Conservation (phyloP, 805 yeast species). For the Starmera caribaea region DNA sequence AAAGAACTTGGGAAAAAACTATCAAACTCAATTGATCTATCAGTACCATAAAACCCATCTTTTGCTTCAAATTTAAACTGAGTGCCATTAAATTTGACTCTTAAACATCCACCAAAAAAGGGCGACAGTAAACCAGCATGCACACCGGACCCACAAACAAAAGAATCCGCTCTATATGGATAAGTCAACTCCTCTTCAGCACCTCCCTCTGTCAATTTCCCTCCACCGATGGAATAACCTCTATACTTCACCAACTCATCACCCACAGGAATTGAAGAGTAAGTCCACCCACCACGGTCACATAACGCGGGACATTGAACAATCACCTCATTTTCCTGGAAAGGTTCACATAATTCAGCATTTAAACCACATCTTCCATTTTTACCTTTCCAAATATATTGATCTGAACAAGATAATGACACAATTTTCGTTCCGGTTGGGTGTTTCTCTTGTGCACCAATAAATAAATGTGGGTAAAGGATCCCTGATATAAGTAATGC, state of each 20-base stretch:
- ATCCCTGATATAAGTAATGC: constrained; percentile 26
- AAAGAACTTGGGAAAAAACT: constrained; percentile 72
- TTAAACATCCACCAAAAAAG: constrained; percentile 69
- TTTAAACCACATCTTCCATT: constrained; percentile 68
- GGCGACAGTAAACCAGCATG: constrained; percentile 79
- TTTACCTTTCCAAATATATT: constrained; percentile 62
- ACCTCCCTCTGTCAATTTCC: constrained; percentile 20
- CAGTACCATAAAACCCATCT: constrained; percentile 43
- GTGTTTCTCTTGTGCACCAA: constrained; percentile 26
- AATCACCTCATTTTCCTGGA: constrained; percentile 33
- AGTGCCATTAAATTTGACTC: constrained; percentile 46
- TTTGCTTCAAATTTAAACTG: constrained; percentile 37
- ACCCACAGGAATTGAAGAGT: constrained; percentile 69
- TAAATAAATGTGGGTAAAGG: constrained; percentile 35
- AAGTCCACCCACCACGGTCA: constrained; percentile 67
- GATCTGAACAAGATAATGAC: constrained; percentile 39
- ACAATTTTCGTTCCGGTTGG: constrained; percentile 23
- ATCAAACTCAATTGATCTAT: constrained; percentile 43
- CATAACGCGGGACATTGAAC: constrained; percentile 87
- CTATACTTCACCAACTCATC: constrained; percentile 54
- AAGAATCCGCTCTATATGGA: constrained; percentile 85
- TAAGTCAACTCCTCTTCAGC: constrained; percentile 26
- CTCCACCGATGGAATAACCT: constrained; percentile 75
- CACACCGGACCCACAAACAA: constrained; percentile 81
- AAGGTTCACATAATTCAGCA: constrained; percentile 49